These are phyloP conservation scores for Emergomyces orientalis DNA, from an alignment of 2,329 filamentous ascomycete species.

Conservation along the genomic window DNA sequence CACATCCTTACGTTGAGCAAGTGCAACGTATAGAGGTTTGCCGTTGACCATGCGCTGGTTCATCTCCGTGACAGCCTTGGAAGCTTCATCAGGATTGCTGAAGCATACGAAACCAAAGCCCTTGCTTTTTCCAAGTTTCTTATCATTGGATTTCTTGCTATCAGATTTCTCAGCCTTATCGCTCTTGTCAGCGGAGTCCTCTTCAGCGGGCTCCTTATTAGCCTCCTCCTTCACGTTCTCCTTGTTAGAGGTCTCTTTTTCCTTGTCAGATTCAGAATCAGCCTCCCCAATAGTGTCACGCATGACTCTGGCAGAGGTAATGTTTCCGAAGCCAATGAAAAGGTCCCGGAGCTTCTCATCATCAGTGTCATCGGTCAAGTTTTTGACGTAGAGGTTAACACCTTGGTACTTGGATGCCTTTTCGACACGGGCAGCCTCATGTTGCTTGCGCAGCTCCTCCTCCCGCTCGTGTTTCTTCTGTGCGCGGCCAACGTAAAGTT, in stretches of 20 bases:
- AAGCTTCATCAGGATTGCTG: conserved; percentile 97
- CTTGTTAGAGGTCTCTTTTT: conserved; percentile 44
- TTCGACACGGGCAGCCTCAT: conserved; percentile 93
- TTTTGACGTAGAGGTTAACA: conserved; percentile 99
- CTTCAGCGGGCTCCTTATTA: conserved; percentile 30
- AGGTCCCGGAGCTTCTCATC: conserved; percentile 95
- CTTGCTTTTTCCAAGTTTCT: conserved; percentile 88
- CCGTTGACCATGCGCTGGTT: conserved; percentile 97
- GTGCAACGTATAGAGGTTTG: conserved; percentile 95
- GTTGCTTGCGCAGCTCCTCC: conserved; percentile 97
- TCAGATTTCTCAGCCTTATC: conserved; percentile 47
- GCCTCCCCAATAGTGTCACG: conserved; percentile 58
- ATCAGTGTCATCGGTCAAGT: conserved; percentile 91
- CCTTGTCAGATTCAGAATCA: conserved; percentile 39
- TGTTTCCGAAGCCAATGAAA: conserved; percentile 83
- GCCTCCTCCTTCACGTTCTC: conserved; percentile 27
- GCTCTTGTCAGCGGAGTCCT: conserved; percentile 41
- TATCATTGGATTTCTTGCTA: conserved; percentile 48
- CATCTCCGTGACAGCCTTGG: conserved; percentile 98
- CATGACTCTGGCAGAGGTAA: conserved; percentile 99
- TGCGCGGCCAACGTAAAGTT: conserved; percentile 93
- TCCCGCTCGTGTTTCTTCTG: conserved; percentile 99
- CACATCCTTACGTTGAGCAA: conserved; percentile 98
- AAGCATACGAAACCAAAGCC: conserved; percentile 99
- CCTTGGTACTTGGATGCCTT: conserved; percentile 99